Conservation (phyloP, 768 basidiomycete species). For the Boletus vinaceobasis region DNA sequence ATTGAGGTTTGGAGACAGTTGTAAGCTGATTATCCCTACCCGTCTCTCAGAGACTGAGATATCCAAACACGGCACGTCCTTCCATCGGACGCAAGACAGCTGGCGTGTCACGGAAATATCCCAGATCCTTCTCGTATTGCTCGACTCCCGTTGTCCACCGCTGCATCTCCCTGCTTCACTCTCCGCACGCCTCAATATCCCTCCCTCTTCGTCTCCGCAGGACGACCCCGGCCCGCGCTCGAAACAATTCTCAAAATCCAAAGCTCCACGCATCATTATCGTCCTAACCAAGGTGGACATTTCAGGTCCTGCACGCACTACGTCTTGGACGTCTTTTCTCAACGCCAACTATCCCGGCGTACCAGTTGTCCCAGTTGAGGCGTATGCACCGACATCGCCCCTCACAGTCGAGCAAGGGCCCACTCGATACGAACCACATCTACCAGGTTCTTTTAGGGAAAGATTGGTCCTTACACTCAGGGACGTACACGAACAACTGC, state of each 20-base stretch:
- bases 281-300: slow-evolving; percentile 90
- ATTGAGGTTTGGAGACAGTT: slow-evolving; percentile 94
- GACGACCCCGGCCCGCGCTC: slow-evolving; percentile 10
- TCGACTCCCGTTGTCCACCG: slow-evolving; percentile 87
- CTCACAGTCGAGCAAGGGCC: slow-evolving; percentile 38
- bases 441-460: slow-evolving; percentile 63
- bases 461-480: slow-evolving; percentile 63
- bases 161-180: slow-evolving; percentile 86
- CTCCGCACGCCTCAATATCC: slow-evolving; percentile 49
- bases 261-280: slow-evolving; percentile 45
- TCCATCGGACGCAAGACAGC: slow-evolving; percentile 36
- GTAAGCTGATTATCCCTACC: slow-evolving; percentile 40
- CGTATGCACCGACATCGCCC: slow-evolving; percentile 56
- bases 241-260: slow-evolving; percentile 34
- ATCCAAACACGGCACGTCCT: neutral
- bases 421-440: slow-evolving; percentile 55
- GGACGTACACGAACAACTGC: slow-evolving; percentile 61
- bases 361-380: slow-evolving; percentile 71
- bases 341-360: slow-evolving; percentile 48
- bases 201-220: slow-evolving; percentile 1
- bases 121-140: slow-evolving; percentile 80
- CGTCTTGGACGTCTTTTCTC: slow-evolving; percentile 66
- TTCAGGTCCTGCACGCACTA: slow-evolving; percentile 58
- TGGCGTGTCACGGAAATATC: slow-evolving; percentile 95
- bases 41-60: slow-evolving; percentile 1